phyloP scores from a whole-genome alignment of 2,329 filamentous ascomycete species.

The Cladosporium sp. region DNA sequence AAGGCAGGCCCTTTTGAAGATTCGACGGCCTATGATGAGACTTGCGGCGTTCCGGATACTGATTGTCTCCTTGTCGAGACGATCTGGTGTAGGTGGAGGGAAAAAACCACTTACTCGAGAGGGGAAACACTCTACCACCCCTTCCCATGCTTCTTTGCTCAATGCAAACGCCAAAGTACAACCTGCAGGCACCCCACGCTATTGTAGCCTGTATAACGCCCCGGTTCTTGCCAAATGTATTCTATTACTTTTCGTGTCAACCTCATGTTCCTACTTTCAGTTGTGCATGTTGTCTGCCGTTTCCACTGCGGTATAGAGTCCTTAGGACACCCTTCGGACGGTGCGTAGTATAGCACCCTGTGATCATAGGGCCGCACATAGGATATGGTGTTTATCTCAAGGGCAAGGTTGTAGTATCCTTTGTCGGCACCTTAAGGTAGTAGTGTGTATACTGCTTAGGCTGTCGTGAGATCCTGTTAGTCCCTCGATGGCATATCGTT shows the following conservation, averaged over 20 bases:
- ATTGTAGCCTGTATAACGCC: constrained; percentile 8
- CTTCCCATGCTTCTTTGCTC: not conserved
- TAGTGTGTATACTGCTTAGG: no score
- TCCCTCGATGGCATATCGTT: no score
- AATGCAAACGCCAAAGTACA: not conserved
- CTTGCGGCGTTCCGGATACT: not conserved
- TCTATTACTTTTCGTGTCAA: constrained; percentile 2
- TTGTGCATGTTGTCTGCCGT: not conserved
- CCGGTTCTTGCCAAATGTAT: constrained; percentile 9
- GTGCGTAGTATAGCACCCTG: no score
- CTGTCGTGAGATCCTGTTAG: no score
- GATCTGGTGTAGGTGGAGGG: not conserved
- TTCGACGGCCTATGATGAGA: not conserved
- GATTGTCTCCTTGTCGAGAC: not conserved
- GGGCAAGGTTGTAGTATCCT: no score
- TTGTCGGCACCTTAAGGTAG: no score
- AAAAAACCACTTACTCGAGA: not conserved
- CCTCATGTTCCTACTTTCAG: not conserved
- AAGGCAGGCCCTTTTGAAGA: not conserved
- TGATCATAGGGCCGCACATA: no score
- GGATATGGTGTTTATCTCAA: no score
- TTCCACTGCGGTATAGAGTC: no score
- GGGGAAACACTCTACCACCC: not conserved
- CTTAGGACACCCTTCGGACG: no score
- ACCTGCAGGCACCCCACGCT: not conserved